These are phyloP conservation scores for Boletellus dicymbophilus DNA, from an alignment of 1,284 basidiomycete genomes.

Conservation along the genomic window DNA sequence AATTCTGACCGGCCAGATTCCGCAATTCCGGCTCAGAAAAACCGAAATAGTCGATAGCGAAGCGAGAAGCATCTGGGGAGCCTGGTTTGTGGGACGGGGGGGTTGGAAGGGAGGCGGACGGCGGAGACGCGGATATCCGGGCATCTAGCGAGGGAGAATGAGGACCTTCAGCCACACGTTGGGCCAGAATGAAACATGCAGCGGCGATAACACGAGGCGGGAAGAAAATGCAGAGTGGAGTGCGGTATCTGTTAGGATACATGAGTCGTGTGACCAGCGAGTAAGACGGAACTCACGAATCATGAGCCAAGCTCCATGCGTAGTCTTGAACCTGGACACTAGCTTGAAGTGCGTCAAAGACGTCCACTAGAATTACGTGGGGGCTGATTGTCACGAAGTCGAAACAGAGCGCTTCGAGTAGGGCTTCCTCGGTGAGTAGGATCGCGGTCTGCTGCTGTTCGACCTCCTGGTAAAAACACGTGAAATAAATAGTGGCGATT, in stretches of 20 bases:
- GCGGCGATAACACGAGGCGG: conserved; percentile 68
- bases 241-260: conserved; percentile 58
- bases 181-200: conserved; percentile 74
- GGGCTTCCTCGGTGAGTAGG: conserved; percentile 77
- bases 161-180: conserved; percentile 67
- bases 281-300: conserved; percentile 60
- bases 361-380: conserved; percentile 72
- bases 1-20: conserved; percentile 57
- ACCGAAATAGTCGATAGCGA: conserved; percentile 64
- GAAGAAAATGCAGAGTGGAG: conserved; percentile 72
- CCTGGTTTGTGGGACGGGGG: conserved; percentile 74
- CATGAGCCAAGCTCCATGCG: conserved; percentile 82
- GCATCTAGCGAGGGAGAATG: conserved; percentile 72
- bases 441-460: conserved; percentile 75
- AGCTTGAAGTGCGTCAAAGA: conserved; percentile 57
- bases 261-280: conserved; percentile 11
- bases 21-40: conserved; percentile 59
- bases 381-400: conserved; percentile 87
- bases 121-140: conserved; percentile 60
- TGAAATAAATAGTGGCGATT: conserved; percentile 10
- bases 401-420: conserved; percentile 90
- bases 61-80: conserved; percentile 68
- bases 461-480: conserved; percentile 55
- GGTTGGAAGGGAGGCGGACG: conserved; percentile 66
- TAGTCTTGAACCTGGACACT: conserved; percentile 60